Evolutionary conservation across 352 stramenopile species (phyloP), one percentile per base, ranked within the genome.

Genomic region (Globisporangium viniferum): DNA sequence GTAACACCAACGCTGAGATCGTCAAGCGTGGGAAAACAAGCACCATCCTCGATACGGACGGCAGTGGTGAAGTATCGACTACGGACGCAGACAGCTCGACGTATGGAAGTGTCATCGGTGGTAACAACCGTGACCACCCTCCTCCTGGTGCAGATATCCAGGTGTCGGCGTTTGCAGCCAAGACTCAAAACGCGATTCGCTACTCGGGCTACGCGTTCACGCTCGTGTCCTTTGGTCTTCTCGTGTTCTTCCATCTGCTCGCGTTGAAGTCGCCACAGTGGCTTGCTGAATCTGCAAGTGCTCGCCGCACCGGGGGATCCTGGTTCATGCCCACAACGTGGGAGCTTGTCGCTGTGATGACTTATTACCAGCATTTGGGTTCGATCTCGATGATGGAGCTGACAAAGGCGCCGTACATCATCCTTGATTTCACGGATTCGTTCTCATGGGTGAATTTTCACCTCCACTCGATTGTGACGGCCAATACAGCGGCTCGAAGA

Each of bases 381-480:
- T 89, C 84, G 22, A 77, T 94, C 49, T 91, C 84, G 35, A 84
- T 92, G 75, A 70, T 89, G n/a, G 81, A 87, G 57, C 68, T 91
- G 14, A 86, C 79, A 15, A 92, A 92, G 59, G 80, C 84, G n/a
- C 86, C 86, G 62, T 81, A 91, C 64, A 82, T 91, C 51, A 77
- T 91, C 33, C 62, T 92, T 41, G 80, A 90, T 61, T 93, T 92
- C 48, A 86, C 80, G 5, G 86, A 94, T 61, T 87, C 83, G 59
- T 90, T 94, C 65, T 85, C 84, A 12, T 94, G 84, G 71, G 73
- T 76, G 3, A 91, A 89, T 55, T 77, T 89, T 55, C 75, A 91
- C 24, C 15, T 89, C 12, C 71, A 77, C 29, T 72, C 76, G 6
- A 65, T 82, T 64, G 73, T 77, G 24, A 80, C 79, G 14, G 69